phyloP scores from a whole-genome alignment of 192 early-diverging fungal species.

The Dissophora globulifera region DNA sequence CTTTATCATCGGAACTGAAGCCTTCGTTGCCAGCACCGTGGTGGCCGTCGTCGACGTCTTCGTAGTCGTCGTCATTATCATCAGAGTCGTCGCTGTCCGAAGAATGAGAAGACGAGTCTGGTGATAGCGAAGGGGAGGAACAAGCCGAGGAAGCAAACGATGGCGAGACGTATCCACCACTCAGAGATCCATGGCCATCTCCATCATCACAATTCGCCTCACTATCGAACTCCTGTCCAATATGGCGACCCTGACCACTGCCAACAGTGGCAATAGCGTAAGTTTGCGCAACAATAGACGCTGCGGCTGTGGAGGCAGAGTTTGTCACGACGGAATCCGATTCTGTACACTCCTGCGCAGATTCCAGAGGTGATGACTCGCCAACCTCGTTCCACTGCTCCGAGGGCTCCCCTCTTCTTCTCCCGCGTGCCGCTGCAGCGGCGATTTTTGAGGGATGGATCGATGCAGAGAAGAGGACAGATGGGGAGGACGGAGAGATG shows the following conservation, averaged over 20 bases:
- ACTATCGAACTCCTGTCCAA: constrained; percentile 21
- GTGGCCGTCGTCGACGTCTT: constrained; percentile 13
- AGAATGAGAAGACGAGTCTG: constrained; percentile 26
- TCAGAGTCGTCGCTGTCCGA: constrained; percentile 39
- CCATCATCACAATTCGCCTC: constrained; percentile 5
- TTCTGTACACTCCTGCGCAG: not conserved
- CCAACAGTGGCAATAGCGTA: not conserved
- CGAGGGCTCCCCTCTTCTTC: constrained; percentile 12
- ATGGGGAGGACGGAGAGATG: constrained; percentile 37
- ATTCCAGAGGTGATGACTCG: not conserved
- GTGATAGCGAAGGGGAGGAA: constrained; percentile 13
- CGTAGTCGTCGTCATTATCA: constrained; percentile 18
- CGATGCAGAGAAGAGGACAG: constrained; percentile 33
- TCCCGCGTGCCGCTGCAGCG: no score
- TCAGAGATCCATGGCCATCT: constrained; percentile 6
- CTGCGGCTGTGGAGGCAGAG: no score
- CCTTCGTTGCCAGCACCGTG: constrained; percentile 1
- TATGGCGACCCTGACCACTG: constrained; percentile 7
- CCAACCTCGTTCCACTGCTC: constrained; percentile 43
- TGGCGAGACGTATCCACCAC: constrained; percentile 31
- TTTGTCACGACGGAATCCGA: no score
- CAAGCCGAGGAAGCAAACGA: constrained; percentile 15
- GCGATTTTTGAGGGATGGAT: not conserved
- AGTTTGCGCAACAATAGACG: not conserved
- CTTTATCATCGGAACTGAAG: not conserved